Evolutionary conservation across 108 stramenopile genomes (phyloP), one percentile per base, ranked within the genome.

Genomic region (Phaeodactylum tricornutum): DNA sequence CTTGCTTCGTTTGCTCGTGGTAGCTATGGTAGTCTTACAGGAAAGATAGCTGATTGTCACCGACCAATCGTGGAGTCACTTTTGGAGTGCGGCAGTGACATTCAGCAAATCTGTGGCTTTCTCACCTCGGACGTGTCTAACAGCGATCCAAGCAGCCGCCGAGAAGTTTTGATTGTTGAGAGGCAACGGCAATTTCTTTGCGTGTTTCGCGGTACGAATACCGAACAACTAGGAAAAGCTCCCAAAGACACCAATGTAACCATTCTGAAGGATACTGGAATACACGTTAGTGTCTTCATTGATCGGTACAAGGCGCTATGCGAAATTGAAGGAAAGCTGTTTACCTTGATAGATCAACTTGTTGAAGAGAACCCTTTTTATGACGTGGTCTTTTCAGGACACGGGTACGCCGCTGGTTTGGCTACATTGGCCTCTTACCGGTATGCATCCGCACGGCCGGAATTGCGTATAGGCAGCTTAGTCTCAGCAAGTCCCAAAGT

Each of bases 381-480:
- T 46, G 81, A 87, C 46, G 66, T 81, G 29, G 71, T 71, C 50
- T 77, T 87, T 50, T 68, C 81, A 2, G 86, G 86, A 1, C 71
- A 81, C 47, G 77, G 75, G 35, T 83, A 73, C 43, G 86, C 81
- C 6, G 80, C 50, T 0, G 74, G 69, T 0, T 36, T 87, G 38
- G 79, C 81, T 15, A 81, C 77, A 3, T 47, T 87, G 45, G 81
- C 62, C 16, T 71, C 72, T 1, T 49, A 63, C 12, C 57, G 76
- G 36, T 87, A 80, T 53, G 71, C 86, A 22, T 67, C 50, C 15
- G 50, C 55, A 8, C 65, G 77, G 19, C 67, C 79, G 2, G 66
- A 57, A 50, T 52, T 78, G 49, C 62, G 81, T 6, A 77, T 87
- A 9, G 48, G 55, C 0, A 72, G 72, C 40, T 56, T 65, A 36